These are phyloP conservation scores for Lagerstroemia speciosa DNA, from an alignment of 345 rosid genomes.

Conservation along the genomic window DNA sequence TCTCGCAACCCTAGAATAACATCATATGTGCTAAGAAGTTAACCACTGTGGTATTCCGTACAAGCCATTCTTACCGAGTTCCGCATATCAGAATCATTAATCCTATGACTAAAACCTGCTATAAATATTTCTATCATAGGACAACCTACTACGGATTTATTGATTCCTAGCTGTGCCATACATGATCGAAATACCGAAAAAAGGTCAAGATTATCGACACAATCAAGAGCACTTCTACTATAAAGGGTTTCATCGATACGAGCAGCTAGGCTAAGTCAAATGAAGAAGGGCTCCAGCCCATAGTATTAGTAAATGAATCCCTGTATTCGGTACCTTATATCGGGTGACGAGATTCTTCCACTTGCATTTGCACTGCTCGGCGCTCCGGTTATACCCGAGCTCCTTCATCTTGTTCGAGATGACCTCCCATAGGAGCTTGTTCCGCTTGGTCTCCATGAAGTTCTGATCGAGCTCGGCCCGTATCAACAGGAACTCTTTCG, in stretches of 20 bases:
- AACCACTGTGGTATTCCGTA: neutral
- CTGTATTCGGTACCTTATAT: slow-evolving; percentile 46
- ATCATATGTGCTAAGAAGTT: neutral
- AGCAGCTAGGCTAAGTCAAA: neutral
- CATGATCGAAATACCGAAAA: too few relatives aligned
- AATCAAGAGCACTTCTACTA: too few relatives aligned
- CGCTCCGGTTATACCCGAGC: slow-evolving; percentile 71
- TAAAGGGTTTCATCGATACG: too few relatives aligned
- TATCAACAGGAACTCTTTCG: slow-evolving; percentile 69
- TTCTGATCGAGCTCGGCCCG: slow-evolving; percentile 73
- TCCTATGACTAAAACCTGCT: too few relatives aligned
- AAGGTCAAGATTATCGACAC: too few relatives aligned
- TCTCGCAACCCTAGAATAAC: slow-evolving; percentile 63
- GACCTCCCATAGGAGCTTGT: slow-evolving; percentile 88
- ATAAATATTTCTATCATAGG: too few relatives aligned
- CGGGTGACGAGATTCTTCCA: slow-evolving; percentile 98
- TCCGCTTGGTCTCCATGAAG: slow-evolving; percentile 95
- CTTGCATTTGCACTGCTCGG: slow-evolving; percentile 99
- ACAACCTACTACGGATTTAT: too few relatives aligned
- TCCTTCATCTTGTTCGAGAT: slow-evolving; percentile 69
- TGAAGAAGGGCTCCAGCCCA: too few relatives aligned
- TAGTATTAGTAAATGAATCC: too few relatives aligned
- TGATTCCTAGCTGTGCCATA: too few relatives aligned
- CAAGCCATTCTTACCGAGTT: too few relatives aligned
- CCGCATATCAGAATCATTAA: too few relatives aligned